phyloP scores from a whole-genome alignment of 768 basidiomycete species.

The Mycena galopus region DNA sequence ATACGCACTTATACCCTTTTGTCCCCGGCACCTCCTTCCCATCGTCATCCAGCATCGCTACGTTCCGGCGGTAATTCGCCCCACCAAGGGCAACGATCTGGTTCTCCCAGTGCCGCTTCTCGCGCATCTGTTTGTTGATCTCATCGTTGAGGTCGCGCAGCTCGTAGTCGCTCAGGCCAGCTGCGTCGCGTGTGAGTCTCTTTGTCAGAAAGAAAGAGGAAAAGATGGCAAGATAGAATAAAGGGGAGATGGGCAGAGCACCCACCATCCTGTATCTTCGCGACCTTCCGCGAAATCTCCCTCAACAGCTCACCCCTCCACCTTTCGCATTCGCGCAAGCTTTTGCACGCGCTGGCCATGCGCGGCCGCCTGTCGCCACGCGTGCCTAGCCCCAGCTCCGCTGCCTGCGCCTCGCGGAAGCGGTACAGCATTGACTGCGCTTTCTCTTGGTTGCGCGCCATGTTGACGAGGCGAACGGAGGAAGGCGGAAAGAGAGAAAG shows the following conservation, averaged over 20 bases:
- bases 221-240: no score
- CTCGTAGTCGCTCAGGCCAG: constrained; percentile 95
- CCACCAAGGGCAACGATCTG: constrained; percentile 98
- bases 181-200: no score
- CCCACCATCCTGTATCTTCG: constrained; percentile 95
- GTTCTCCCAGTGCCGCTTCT: constrained; percentile 98
- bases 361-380: constrained; percentile 88
- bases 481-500: no score
- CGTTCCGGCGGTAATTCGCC: constrained; percentile 94
- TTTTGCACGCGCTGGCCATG: constrained; percentile 94
- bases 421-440: no score
- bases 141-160: constrained; percentile 97
- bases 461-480: no score
- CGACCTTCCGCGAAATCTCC: constrained; percentile 97
- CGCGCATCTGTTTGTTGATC: constrained; percentile 94
- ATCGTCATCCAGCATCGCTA: constrained; percentile 94
- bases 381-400: no score
- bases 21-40: constrained; percentile 97
- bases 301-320: constrained; percentile 96
- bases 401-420: no score
- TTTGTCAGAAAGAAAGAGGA: background rate
- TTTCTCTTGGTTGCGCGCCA: no score
- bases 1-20: constrained; percentile 93
- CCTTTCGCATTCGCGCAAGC: constrained; percentile 91
- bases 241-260: no score